Evolutionary conservation across 345 rosid genomes (phyloP).

Genomic region (Clausena lansium): DNA sequence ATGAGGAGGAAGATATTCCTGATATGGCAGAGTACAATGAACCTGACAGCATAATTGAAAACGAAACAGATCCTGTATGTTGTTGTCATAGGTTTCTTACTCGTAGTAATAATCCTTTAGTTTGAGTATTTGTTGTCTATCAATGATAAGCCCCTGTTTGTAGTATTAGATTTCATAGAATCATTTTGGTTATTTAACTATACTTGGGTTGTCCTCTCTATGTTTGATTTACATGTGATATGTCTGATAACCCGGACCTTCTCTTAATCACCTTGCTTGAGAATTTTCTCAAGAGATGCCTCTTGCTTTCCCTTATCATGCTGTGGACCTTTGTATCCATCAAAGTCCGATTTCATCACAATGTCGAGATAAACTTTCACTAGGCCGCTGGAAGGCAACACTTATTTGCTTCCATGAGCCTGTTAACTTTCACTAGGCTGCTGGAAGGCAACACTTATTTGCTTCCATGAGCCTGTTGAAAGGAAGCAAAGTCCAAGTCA

Average conservation of each 20-base stretch:
- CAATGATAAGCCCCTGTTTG: neutral
- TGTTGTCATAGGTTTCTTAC: neutral
- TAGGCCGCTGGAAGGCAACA: neutral
- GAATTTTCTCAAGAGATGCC: neutral
- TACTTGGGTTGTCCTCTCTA: neutral
- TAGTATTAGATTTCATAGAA: neutral
- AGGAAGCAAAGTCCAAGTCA: neutral
- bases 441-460: neutral
- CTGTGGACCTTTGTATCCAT: neutral
- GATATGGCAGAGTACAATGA: constrained; percentile 93
- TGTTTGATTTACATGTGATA: neutral
- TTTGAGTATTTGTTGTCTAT: neutral
- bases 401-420: neutral
- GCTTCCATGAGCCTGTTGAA: neutral
- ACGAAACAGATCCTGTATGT: constrained; percentile 72
- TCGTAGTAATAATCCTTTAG: neutral
- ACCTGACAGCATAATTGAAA: constrained; percentile 49
- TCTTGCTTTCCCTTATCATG: neutral
- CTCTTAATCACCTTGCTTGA: neutral
- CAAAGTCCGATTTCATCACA: neutral
- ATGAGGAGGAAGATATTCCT: constrained; percentile 92
- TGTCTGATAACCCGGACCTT: neutral
- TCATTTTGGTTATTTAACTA: neutral
- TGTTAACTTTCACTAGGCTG: neutral
- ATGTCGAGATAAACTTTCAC: neutral